Evolutionary conservation across 1,139 yeast species (phyloP).

Genomic region (Tardiomyces depauwii): DNA sequence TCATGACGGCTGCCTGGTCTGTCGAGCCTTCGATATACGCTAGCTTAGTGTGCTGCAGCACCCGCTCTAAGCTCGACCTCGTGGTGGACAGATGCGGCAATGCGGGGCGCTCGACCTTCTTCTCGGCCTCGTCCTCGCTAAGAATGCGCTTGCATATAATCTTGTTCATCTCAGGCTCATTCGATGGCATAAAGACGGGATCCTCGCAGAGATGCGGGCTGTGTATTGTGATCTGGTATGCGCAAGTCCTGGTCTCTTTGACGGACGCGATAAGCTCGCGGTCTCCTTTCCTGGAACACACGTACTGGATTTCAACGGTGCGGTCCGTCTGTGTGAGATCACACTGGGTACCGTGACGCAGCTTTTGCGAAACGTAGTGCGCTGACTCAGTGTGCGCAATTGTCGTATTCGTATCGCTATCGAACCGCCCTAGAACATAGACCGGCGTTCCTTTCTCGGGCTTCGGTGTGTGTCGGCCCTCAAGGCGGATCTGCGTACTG

Average conservation of each 20-base stretch:
- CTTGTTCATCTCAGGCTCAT: slow-evolving; percentile 10
- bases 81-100: too few relatives aligned
- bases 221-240: slow-evolving; percentile 49
- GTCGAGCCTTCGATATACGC: too few relatives aligned
- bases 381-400: slow-evolving; percentile 1
- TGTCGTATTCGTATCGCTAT: slow-evolving; percentile 11
- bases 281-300: slow-evolving; percentile 41
- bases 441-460: slow-evolving; percentile 32
- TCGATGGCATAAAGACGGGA: slow-evolving; percentile 36
- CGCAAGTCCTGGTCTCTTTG: slow-evolving; percentile 62
- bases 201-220: slow-evolving; percentile 49
- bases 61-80: too few relatives aligned
- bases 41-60: too few relatives aligned
- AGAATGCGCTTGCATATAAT: neutral
- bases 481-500: slow-evolving; percentile 17
- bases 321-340: slow-evolving; percentile 60
- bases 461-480: slow-evolving; percentile 16
- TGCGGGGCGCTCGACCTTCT: too few relatives aligned
- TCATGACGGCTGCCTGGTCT: too few relatives aligned
- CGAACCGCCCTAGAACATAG: slow-evolving; percentile 38
- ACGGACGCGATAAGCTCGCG: slow-evolving; percentile 32
- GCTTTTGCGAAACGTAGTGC: slow-evolving; percentile 37
- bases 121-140: too few relatives aligned
- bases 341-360: slow-evolving; percentile 57
- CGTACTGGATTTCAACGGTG: slow-evolving; percentile 50